These are phyloP conservation scores for Cryptosporidium xiaoi DNA, from an alignment of 169 alveolate species.

Conservation along the genomic window DNA sequence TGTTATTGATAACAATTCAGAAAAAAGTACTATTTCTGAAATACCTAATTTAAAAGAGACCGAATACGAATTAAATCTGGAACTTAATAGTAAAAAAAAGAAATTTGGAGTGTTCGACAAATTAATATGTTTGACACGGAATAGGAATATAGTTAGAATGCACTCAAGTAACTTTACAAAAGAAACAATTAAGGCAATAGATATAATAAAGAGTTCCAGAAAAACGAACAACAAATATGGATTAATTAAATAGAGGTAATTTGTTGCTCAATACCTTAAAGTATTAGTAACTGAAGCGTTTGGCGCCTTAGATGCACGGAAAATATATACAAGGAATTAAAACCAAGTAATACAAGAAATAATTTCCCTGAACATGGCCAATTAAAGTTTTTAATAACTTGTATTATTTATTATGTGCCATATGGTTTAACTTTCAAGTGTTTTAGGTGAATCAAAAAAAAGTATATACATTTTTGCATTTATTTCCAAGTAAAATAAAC, in stretches of 20 bases:
- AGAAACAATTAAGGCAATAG: constrained; percentile 59
- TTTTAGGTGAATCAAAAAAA: background rate
- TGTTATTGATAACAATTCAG: background rate
- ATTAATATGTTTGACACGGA: constrained; percentile 27
- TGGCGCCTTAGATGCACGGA: constrained; percentile 14
- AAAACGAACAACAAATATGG: background rate
- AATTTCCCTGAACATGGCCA: too few species aligned
- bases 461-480: background rate
- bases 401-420: too few species aligned
- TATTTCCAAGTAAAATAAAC: background rate
- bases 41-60: background rate
- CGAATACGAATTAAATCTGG: background rate
- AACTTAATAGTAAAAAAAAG: background rate
- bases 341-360: too few species aligned
- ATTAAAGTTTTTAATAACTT: too few species aligned
- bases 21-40: background rate
- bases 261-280: too few species aligned
- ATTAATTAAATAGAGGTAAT: too few species aligned
- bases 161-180: background rate
- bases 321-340: too few species aligned
- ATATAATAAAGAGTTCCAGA: constrained; percentile 48
- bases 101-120: constrained; percentile 66
- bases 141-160: constrained; percentile 5
- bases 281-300: background rate
- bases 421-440: background rate